Conservation (phyloP, 2,329 filamentous ascomycete genomes). For the Aspergillus calidoustus region DNA sequence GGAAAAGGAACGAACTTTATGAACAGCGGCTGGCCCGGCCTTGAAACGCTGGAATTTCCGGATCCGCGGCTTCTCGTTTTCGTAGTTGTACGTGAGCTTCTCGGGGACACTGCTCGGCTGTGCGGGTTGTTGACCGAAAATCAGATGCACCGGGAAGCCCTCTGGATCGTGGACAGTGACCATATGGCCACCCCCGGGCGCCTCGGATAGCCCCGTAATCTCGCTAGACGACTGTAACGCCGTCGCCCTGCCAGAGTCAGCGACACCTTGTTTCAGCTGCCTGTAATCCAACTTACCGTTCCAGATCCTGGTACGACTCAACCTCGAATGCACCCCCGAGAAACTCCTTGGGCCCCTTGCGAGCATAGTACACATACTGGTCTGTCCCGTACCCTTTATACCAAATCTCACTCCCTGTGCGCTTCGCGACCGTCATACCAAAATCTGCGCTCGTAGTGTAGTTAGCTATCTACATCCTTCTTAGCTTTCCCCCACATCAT, state of each 20-base stretch:
- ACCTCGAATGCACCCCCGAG: constrained; percentile 51
- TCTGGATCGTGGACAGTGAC: constrained; percentile 46
- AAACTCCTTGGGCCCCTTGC: constrained; percentile 24
- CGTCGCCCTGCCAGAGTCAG: constrained; percentile 19
- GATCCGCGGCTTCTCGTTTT: constrained; percentile 33
- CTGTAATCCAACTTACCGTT: constrained; percentile 35
- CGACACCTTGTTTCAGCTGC: not conserved
- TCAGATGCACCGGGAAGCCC: constrained; percentile 46
- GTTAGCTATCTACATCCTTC: not conserved
- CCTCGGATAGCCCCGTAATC: constrained; percentile 39
- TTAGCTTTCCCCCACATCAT: too few species aligned
- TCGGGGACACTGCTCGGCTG: constrained; percentile 23
- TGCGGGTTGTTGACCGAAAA: constrained; percentile 42
- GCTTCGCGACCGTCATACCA: constrained; percentile 43
- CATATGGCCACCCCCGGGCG: constrained; percentile 46
- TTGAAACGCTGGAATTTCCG: constrained; percentile 36
- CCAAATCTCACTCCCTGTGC: constrained; percentile 29
- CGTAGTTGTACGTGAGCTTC: constrained; percentile 33
- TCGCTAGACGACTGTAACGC: constrained; percentile 33
- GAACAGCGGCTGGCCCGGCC: constrained; percentile 36
- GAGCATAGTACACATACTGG: constrained; percentile 30
- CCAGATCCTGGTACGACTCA: constrained; percentile 47
- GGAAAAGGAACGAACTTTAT: constrained; percentile 30
- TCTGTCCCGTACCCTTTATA: constrained; percentile 28
- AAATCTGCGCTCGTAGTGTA: constrained; percentile 21